These are phyloP conservation scores for Euphorbia schlechtendalii DNA, from an alignment of 441 rosid genomes.

Conservation along the genomic window DNA sequence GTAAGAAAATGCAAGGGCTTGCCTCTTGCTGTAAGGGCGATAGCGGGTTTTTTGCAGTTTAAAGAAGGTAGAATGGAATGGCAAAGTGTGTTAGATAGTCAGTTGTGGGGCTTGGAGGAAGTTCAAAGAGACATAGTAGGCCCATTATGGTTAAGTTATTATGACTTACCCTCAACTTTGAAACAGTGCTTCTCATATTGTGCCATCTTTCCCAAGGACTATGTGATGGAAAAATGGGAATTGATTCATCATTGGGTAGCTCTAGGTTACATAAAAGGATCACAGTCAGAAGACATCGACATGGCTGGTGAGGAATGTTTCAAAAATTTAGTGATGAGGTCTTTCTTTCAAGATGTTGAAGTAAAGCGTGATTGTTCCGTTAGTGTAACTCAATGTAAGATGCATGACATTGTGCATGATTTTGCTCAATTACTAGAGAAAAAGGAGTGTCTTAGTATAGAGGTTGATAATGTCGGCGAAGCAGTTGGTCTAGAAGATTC, in stretches of 20 bases:
- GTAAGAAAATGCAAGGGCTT: constrained; percentile 6
- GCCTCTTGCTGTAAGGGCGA: constrained; percentile 6
- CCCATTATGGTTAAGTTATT: constrained; percentile 4
- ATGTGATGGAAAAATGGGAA: no score
- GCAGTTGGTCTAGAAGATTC: background rate
- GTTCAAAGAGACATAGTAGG: background rate
- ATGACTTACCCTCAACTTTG: background rate
- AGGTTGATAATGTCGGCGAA: background rate
- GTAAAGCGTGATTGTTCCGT: no score
- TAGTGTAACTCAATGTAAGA: background rate
- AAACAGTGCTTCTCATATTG: constrained; percentile 11
- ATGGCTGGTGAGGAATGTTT: background rate
- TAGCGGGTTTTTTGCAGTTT: background rate
- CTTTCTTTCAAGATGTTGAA: constrained; percentile 3
- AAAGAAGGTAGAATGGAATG: background rate
- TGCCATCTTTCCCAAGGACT: constrained; percentile 15
- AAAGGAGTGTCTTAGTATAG: background rate
- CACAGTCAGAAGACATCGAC: background rate
- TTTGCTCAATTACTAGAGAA: background rate
- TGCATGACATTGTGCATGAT: constrained; percentile 18
- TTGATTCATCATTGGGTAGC: no score
- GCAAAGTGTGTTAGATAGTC: background rate
- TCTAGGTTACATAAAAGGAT: background rate
- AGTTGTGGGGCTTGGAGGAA: constrained; percentile 4
- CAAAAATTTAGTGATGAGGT: background rate